Evolutionary conservation across 192 early-diverging fungal genomes (phyloP), one percentile per base, ranked within the genome.

Genomic region (Gamsiella multidivaricata): DNA sequence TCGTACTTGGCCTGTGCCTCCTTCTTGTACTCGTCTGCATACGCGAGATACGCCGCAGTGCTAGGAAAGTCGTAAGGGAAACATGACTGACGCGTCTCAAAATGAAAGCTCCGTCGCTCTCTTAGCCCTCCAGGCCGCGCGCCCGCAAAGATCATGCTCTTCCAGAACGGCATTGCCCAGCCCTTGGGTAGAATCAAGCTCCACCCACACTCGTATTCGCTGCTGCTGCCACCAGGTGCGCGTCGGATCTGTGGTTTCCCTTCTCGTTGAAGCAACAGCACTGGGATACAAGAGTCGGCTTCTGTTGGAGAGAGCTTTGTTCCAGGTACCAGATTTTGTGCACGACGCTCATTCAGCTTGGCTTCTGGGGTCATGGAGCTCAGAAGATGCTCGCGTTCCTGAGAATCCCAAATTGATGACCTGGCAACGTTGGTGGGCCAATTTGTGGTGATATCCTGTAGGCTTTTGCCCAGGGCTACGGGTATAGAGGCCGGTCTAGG

Each of bases 11-110:
- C 76, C 61, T 85, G 56, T 28, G 72, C 79, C 20, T 68, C 81
- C 3, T 78, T 73, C 14, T 86, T 83, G 23, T 59, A 63, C 7
- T 74, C 61, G 0, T 53, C 75, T 6, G 85, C 81, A 76, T 82
- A 90, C 4, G 47, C 61, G 29, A 82, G 80, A 80, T 90, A 94
- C 7, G 93, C 88, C 22, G 57, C 23, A 4, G 93, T 94, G 28
- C 91, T 91, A 6, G 94, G 92, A 78, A 86, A 94, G 78, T 98
- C 93, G 53, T 92, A 88, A 15, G 97, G 96, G 69, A 94, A 97
- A 49, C 82, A 87, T 0, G 93, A 84, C 42, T 89, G 73, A 0
- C 90, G 89, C 7, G 87, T 82, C 81, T 99, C 96, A 53, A 94
- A 94, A 52, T 90, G 87, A 41, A 93, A 68, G 43, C 84, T 84